Evolutionary conservation across 192 early-diverging fungal species (phyloP).

Genomic region (Coemansia javaensis): DNA sequence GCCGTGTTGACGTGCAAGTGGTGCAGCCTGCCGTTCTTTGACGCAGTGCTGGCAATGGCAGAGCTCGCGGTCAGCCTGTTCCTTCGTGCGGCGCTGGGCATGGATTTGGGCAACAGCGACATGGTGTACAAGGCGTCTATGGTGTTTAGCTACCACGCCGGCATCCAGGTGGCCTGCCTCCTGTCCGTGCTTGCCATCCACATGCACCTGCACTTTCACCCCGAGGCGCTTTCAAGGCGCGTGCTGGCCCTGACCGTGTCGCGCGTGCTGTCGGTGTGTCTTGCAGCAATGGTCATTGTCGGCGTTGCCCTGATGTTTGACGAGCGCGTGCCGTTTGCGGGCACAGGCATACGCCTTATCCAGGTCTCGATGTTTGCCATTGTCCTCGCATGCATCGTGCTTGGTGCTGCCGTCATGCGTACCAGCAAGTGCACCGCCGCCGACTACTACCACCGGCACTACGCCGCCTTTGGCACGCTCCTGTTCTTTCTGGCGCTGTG

Average conservation of each 20-base stretch:
- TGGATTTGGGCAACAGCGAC: neutral
- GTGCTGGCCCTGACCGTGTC: neutral
- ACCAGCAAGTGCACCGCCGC: neutral
- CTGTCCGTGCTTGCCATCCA: slow-evolving; percentile 1
- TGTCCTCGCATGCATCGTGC: neutral
- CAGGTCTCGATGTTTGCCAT: slow-evolving; percentile 9
- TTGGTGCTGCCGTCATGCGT: neutral
- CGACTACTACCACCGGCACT: slow-evolving; percentile 13
- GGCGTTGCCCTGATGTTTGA: slow-evolving; percentile 23
- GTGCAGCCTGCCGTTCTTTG: neutral
- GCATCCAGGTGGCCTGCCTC: slow-evolving; percentile 8
- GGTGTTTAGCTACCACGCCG: slow-evolving; percentile 21
- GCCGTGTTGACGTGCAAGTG: neutral
- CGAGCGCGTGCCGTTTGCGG: neutral
- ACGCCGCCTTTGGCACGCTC: neutral
- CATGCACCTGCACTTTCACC: slow-evolving; percentile 17
- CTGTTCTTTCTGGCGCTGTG: slow-evolving; percentile 14
- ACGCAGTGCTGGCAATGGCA: neutral
- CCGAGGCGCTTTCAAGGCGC: neutral
- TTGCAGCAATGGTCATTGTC: slow-evolving; percentile 3
- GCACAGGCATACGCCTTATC: slow-evolving; percentile 11
- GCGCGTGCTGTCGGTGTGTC: slow-evolving; percentile 9
- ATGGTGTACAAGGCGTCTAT: slow-evolving; percentile 7
- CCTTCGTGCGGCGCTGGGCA: slow-evolving; percentile 10
- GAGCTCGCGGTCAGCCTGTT: slow-evolving; percentile 13